phyloP scores from a whole-genome alignment of 192 early-diverging fungal genomes.

The Irineochytrium annulatum region DNA sequence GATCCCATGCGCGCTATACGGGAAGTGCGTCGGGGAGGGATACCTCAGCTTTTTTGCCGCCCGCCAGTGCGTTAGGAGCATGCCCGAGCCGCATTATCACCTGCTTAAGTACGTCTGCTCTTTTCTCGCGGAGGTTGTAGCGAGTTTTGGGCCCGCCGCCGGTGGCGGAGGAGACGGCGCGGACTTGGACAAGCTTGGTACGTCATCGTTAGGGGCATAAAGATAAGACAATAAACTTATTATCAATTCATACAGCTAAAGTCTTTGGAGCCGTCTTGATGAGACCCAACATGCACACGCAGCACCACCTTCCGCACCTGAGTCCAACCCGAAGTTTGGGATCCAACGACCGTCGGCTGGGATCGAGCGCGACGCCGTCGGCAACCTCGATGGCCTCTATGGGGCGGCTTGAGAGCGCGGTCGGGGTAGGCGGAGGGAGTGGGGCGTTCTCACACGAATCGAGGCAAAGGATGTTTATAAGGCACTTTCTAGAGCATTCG shows the following conservation, averaged over 20 bases:
- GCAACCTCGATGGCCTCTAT: neutral
- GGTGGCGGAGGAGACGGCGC: conserved; percentile 23
- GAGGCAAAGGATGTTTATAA: conserved; percentile 25
- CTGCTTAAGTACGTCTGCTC: conserved; percentile 77
- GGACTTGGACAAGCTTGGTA: conserved; percentile 42
- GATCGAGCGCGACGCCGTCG: neutral
- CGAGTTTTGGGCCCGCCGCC: no score
- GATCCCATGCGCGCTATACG: conserved; percentile 61
- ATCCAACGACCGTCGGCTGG: neutral
- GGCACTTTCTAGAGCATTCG: conserved; percentile 34
- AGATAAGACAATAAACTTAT: neutral
- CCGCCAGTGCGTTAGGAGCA: conserved; percentile 45
- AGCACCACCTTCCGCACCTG: neutral
- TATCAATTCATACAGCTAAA: neutral
- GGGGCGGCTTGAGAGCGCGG: neutral
- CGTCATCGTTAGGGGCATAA: conserved; percentile 1
- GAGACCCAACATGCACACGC: neutral
- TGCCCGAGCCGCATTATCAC: conserved; percentile 68
- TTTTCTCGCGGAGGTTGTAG: conserved; percentile 68
- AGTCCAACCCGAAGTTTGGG: neutral
- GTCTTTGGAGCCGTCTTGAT: neutral
- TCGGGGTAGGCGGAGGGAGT: neutral
- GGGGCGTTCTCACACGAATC: neutral
- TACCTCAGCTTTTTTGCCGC: conserved; percentile 26
- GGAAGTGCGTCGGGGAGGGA: conserved; percentile 59